Evolutionary conservation across 1,284 basidiomycete species (phyloP).

Genomic region (Heterobasidion annosum): DNA sequence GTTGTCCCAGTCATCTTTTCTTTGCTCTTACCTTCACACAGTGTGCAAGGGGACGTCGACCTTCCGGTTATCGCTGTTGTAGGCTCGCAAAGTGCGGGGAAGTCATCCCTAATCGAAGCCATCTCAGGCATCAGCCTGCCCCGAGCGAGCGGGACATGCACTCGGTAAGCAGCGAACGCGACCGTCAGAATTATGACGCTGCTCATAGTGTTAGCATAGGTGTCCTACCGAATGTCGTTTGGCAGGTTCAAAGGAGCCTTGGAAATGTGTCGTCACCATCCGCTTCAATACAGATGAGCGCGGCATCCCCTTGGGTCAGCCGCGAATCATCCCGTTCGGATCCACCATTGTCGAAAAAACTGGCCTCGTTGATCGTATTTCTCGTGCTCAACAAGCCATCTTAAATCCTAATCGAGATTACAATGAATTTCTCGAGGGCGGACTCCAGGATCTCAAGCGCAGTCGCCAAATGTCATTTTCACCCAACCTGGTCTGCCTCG

Average conservation of each 20-base stretch:
- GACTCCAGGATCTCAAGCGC: slow-evolving; percentile 18
- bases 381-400: slow-evolving; percentile 64
- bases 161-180: slow-evolving; percentile 27
- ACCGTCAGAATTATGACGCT: not conserved
- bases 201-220: slow-evolving; percentile 21
- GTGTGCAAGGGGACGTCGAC: slow-evolving; percentile 57
- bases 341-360: slow-evolving; percentile 35
- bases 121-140: slow-evolving; percentile 63
- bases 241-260: slow-evolving; percentile 30
- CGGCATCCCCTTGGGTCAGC: slow-evolving; percentile 31
- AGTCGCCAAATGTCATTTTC: slow-evolving; percentile 45
- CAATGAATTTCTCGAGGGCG: slow-evolving; percentile 28
- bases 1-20: not conserved
- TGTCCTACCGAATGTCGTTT: slow-evolving; percentile 63
- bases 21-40: slow-evolving; percentile 15
- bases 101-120: slow-evolving; percentile 62
- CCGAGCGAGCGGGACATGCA: slow-evolving; percentile 54
- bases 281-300: slow-evolving; percentile 36
- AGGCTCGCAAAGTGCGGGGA: slow-evolving; percentile 29
- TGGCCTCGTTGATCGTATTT: slow-evolving; percentile 55
- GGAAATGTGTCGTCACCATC: slow-evolving; percentile 51
- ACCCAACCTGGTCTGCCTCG: slow-evolving; percentile 51
- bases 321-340: slow-evolving; percentile 42
- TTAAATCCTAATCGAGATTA: slow-evolving; percentile 43
- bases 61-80: slow-evolving; percentile 59